Conservation (phyloP, 257 asterid species). For the Fraxinus americana region DNA sequence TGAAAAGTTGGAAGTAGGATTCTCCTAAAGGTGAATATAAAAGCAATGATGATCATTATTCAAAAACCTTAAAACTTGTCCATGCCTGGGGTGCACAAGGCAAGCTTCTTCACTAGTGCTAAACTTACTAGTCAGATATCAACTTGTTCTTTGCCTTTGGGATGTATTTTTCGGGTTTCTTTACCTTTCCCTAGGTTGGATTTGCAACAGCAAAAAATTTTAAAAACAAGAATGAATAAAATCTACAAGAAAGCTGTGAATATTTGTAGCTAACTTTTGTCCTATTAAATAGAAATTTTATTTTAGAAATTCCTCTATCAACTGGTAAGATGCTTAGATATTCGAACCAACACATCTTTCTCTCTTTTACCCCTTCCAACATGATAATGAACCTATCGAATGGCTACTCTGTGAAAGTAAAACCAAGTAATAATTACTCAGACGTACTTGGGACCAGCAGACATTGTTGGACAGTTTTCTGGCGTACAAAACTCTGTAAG, state of each 20-base stretch:
- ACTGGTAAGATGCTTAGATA: neutral
- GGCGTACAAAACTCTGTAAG: slow-evolving; percentile 93
- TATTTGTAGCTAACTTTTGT: neutral
- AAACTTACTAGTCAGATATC: neutral
- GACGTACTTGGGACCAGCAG: slow-evolving; percentile 97
- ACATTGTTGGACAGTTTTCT: slow-evolving; percentile 91
- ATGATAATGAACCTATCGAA: neutral
- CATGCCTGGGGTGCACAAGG: neutral
- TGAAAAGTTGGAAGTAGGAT: neutral
- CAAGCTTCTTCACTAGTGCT: neutral
- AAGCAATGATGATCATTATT: neutral
- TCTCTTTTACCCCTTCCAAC: neutral
- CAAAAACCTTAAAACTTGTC: neutral
- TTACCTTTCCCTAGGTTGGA: neutral
- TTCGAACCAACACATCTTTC: neutral
- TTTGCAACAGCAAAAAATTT: neutral
- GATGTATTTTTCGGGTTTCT: neutral
- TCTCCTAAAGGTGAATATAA: neutral
- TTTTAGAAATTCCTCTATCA: neutral
- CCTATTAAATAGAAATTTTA: neutral
- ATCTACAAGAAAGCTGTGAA: neutral
- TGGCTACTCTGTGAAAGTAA: neutral
- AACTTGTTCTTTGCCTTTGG: neutral
- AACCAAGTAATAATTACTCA: slow-evolving; percentile 1
- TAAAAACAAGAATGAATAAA: neutral